Evolutionary conservation across 129 eudicot species (phyloP), one percentile per base, ranked within the genome.

Genomic region (Scalesia atractyloides): DNA sequence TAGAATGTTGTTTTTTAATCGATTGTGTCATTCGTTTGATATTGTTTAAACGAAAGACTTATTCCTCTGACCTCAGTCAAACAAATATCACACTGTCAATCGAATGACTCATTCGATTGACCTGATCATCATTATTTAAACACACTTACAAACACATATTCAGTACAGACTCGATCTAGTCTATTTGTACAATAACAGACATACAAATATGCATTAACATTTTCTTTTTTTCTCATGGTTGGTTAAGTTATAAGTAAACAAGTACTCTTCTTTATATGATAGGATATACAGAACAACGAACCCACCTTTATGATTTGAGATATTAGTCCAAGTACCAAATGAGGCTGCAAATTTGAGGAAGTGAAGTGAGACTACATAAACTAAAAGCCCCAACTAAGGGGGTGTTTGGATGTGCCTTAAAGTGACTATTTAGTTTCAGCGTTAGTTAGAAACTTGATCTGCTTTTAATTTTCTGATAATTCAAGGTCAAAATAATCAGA

Each of bases 271-370:
- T 58, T 30, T 49, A 19, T 16, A 15, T 36, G 34, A 48, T 50
- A 61, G 13, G 56, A 54, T 41, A 76, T n/a, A 50, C 0, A 7
- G 26, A 39, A 69, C 36, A 61, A 77, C 47, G 30, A 22, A 53
- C 84, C 61, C 52, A 92, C 97, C 96, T 92, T 92, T 74, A 92
- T 92, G 80, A 92, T 92, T 83, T 92, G 97, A 63, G 96, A 88
- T 46, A 92, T 92, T 68, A 92, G 70, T 50, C 97, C 97, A 77
- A 92, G 97, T 33, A 92, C 85, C 82, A 92, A 83, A 85, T 92
- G 96, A 81, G 94, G 96, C 97, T 92, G 94, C 92, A 86, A 69
- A 64, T 14, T 60, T 14, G 18, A 51, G 47, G 51, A 66, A 64
- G 30, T 26, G 16, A 73, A 39, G 26, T 80, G 18, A 76, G 53